Percentiles rank a stretch among this genome's conserved stretches.
phyloP scores from a whole-genome alignment of 176 grass and related monocot species.

The Bromus sterilis region DNA sequence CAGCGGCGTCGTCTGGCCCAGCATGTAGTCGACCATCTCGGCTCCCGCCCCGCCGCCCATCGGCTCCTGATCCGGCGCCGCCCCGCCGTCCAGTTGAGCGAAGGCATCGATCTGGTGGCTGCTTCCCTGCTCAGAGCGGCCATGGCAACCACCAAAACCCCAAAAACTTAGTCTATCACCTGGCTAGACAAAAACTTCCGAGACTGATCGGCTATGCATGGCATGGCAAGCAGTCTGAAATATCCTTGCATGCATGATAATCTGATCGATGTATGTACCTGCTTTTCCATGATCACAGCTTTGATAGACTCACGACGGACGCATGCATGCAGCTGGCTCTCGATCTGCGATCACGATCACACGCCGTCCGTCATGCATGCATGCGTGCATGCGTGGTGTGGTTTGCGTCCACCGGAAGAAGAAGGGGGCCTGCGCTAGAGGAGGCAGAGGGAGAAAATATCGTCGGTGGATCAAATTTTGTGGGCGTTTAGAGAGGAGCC shows the following conservation, averaged over 20 bases:
- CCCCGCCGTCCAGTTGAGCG: constrained; percentile 21
- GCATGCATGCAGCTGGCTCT: constrained; percentile 1
- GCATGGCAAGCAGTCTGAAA: not conserved
- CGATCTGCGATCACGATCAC: constrained; percentile 9
- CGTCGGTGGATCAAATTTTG: not conserved
- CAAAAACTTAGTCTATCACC: not conserved
- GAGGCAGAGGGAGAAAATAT: not conserved
- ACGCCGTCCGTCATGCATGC: not conserved
- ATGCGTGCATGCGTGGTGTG: not conserved
- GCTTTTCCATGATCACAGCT: constrained; percentile 34
- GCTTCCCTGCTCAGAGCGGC: not conserved
- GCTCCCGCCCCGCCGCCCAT: not conserved
- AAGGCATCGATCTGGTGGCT: constrained; percentile 23
- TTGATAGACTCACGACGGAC: constrained; percentile 34
- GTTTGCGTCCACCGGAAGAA: not conserved
- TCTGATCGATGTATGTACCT: not conserved
- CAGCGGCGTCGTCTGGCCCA: constrained; percentile 37
- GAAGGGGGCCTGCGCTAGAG: not conserved
- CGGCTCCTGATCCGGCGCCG: constrained; percentile 9
- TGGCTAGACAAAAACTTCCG: not conserved
- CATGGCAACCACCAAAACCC: not conserved
- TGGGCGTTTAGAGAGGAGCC: constrained; percentile 11
- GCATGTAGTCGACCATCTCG: constrained; percentile 91
- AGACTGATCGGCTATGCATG: not conserved
- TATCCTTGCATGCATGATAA: not conserved